A percentile compares a stretch with the other conserved stretches of the same genome.
Evolutionary conservation across 345 rosid species (phyloP).

Genomic region (Chamaenerion angustifolium): DNA sequence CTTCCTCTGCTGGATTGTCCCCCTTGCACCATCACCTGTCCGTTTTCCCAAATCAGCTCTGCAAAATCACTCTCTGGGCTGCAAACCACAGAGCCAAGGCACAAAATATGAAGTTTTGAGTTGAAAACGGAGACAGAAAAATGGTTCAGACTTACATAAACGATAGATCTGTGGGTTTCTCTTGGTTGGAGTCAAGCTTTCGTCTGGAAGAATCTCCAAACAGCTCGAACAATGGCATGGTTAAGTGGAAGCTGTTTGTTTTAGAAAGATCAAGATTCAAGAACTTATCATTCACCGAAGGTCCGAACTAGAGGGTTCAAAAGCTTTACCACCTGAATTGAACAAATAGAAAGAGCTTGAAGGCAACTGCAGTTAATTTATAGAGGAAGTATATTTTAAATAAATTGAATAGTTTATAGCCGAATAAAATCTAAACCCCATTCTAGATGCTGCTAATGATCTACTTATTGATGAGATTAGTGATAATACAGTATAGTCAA

Average conservation of each 20-base stretch:
- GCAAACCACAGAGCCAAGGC: conserved; percentile 10
- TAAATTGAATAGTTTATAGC: too few species aligned
- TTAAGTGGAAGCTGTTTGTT: not conserved
- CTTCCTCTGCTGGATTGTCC: conserved; percentile 43
- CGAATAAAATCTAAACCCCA: too few species aligned
- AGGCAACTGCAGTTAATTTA: not conserved
- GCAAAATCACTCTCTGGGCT: conserved; percentile 53
- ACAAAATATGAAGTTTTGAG: not conserved
- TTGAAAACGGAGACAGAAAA: not conserved
- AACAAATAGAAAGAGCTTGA: not conserved
- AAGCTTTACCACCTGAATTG: not conserved
- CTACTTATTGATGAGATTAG: not conserved
- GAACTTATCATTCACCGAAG: not conserved
- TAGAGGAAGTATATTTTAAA: not conserved
- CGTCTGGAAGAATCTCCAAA: conserved; percentile 24
- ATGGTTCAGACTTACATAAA: conserved; percentile 30
- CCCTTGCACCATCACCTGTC: conserved; percentile 51
- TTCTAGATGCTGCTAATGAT: not conserved
- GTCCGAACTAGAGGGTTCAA: not conserved
- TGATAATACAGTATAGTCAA: not conserved
- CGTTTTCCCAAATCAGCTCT: conserved; percentile 76
- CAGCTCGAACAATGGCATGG: conserved; percentile 85
- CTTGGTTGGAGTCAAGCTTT: conserved; percentile 29
- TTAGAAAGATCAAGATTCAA: conserved; percentile 2
- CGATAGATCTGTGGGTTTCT: conserved; percentile 34